These are phyloP conservation scores for Davidsoniella virescens DNA, from an alignment of 2,329 filamentous ascomycete species.

Conservation along the genomic window DNA sequence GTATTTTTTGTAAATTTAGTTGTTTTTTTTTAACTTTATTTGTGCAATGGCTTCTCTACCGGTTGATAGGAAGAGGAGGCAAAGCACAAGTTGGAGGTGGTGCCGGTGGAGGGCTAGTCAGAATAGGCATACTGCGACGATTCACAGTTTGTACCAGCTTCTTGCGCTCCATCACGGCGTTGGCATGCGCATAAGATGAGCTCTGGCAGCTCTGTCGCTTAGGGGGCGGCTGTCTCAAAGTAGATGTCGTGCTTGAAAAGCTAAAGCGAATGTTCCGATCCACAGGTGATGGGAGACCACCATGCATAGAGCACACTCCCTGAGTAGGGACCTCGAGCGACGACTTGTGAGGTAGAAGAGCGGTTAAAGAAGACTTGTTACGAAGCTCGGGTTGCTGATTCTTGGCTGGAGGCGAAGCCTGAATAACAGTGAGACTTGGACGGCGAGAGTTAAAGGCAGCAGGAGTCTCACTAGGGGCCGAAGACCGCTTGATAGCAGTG, in stretches of 20 bases:
- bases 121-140: constrained; percentile 34
- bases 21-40: too few species aligned
- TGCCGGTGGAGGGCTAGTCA: constrained; percentile 33
- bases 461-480: too few species aligned
- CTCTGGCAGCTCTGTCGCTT: too few species aligned
- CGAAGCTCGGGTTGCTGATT: not conserved
- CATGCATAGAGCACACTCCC: constrained; percentile 2
- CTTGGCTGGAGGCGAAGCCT: not conserved
- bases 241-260: too few species aligned
- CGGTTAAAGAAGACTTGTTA: constrained; percentile 5
- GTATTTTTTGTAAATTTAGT: too few species aligned
- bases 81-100: constrained; percentile 39
- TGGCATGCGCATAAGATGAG: too few species aligned
- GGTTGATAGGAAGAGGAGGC: constrained; percentile 32
- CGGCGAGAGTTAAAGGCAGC: not conserved
- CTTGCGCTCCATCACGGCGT: not conserved
- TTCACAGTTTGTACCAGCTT: constrained; percentile 16
- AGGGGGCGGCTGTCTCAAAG: too few species aligned
- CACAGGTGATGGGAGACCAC: constrained; percentile 1
- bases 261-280: not conserved
- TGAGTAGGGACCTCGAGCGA: not conserved
- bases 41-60: not conserved
- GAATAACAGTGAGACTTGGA: not conserved
- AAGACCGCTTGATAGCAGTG: not conserved
- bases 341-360: constrained; percentile 1